These are phyloP conservation scores for Cercospora sesami DNA, from an alignment of 2,329 filamentous ascomycete species.

Conservation along the genomic window DNA sequence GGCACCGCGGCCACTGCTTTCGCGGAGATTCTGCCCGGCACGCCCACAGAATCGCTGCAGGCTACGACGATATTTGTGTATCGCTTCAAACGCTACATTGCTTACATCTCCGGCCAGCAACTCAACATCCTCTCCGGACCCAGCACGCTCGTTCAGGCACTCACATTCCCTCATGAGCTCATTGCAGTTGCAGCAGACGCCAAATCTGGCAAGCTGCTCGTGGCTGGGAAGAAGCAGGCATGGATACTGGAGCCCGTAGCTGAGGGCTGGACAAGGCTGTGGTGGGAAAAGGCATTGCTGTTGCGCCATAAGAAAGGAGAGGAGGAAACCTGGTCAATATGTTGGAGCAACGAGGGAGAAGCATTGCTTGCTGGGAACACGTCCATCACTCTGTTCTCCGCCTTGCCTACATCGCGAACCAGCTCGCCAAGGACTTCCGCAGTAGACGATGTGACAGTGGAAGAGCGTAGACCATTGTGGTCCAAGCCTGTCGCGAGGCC, in stretches of 20 bases:
- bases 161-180: conserved; percentile 59
- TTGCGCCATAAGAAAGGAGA: conserved; percentile 51
- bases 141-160: conserved; percentile 77
- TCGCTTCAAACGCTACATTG: conserved; percentile 70
- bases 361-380: conserved; percentile 70
- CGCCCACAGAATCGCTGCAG: conserved; percentile 75
- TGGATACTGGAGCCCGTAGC: conserved; percentile 77
- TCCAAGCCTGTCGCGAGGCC: conserved; percentile 70
- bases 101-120: conserved; percentile 86
- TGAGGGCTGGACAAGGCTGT: conserved; percentile 73
- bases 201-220: conserved; percentile 78
- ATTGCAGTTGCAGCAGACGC: conserved; percentile 81
- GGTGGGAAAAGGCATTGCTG: conserved; percentile 64
- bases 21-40: conserved; percentile 67
- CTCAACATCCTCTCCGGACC: conserved; percentile 78
- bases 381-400: conserved; percentile 70
- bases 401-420: conserved; percentile 39
- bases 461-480: conserved; percentile 62
- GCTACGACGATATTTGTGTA: conserved; percentile 72
- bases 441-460: conserved; percentile 44
- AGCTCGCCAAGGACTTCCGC: conserved; percentile 28
- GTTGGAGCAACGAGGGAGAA: conserved; percentile 86
- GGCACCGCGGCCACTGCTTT: conserved; percentile 29
- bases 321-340: conserved; percentile 62
- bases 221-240: conserved; percentile 65